These are phyloP conservation scores for Penicillium argentinense DNA, from an alignment of 495 filamentous ascomycete genomes.

Conservation along the genomic window DNA sequence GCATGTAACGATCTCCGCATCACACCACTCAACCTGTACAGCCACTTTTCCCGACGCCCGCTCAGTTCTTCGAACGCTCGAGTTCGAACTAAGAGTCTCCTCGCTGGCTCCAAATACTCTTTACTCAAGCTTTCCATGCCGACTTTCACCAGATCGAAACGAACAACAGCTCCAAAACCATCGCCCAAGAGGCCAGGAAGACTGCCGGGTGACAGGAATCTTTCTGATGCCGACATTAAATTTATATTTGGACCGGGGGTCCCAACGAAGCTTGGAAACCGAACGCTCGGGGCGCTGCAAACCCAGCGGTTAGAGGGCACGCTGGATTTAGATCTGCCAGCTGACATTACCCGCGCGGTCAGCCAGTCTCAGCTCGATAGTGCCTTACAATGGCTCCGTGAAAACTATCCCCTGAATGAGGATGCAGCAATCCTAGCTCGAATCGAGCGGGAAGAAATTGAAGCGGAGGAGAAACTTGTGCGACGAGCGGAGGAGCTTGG, in stretches of 20 bases:
- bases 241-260: slow-evolving; percentile 59
- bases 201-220: slow-evolving; percentile 20
- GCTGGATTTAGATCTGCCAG: slow-evolving; percentile 54
- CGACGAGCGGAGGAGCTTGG: slow-evolving; percentile 44
- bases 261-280: slow-evolving; percentile 55
- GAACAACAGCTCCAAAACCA: slow-evolving; percentile 17
- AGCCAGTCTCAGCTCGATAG: slow-evolving; percentile 34
- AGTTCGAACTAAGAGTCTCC: not conserved
- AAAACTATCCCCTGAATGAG: slow-evolving; percentile 71
- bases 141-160: slow-evolving; percentile 22
- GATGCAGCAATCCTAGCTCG: slow-evolving; percentile 61
- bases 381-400: slow-evolving; percentile 69
- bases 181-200: slow-evolving; percentile 7
- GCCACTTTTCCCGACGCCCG: slow-evolving; percentile 17
- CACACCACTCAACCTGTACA: slow-evolving; percentile 18
- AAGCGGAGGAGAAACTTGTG: slow-evolving; percentile 42
- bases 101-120: not conserved
- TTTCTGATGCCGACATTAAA: slow-evolving; percentile 56
- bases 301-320: slow-evolving; percentile 73
- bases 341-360: slow-evolving; percentile 43
- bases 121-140: not conserved
- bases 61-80: slow-evolving; percentile 10
- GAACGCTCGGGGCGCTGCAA: slow-evolving; percentile 67
- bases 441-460: slow-evolving; percentile 56
- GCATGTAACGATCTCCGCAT: slow-evolving; percentile 21